Evolutionary conservation across 2,329 filamentous ascomycete species (phyloP).

Genomic region (Xylaria sp.): DNA sequence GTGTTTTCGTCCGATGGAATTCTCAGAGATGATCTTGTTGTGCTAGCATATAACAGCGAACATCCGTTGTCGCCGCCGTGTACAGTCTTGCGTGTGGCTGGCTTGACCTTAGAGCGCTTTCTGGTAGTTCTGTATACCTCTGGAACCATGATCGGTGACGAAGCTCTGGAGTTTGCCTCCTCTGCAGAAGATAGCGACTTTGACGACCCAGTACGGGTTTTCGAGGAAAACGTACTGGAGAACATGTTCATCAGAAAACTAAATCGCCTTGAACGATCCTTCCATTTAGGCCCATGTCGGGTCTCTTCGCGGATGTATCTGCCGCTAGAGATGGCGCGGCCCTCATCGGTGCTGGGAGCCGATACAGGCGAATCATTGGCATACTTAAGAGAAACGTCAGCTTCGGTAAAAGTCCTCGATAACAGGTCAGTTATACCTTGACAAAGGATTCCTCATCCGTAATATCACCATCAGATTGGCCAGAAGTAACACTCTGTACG

Average conservation of each 20-base stretch:
- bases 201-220: not conserved
- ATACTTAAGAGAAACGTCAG: slow-evolving; percentile 15
- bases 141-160: slow-evolving; percentile 5
- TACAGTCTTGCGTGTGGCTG: not conserved
- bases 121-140: not conserved
- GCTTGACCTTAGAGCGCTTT: not conserved
- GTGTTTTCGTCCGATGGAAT: not conserved
- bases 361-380: not conserved
- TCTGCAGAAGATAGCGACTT: slow-evolving; percentile 16
- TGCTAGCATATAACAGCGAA: not conserved
- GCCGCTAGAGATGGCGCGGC: not conserved
- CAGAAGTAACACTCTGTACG: slow-evolving; percentile 2
- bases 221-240: slow-evolving; percentile 2
- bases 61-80: not conserved
- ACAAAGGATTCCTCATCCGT: slow-evolving; percentile 1
- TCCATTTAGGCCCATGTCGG: slow-evolving; percentile 4
- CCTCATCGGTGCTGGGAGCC: slow-evolving; percentile 11
- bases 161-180: slow-evolving; percentile 19
- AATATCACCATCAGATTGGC: slow-evolving; percentile 1
- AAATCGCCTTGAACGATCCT: slow-evolving; percentile 12
- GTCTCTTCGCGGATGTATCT: slow-evolving; percentile 10
- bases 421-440: slow-evolving; percentile 3
- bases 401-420: not conserved
- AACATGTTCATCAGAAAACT: slow-evolving; percentile 16
- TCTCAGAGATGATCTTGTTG: not conserved